Conservation (phyloP, 106 monocot species). For the Apostasia shenzhenica region DNA sequence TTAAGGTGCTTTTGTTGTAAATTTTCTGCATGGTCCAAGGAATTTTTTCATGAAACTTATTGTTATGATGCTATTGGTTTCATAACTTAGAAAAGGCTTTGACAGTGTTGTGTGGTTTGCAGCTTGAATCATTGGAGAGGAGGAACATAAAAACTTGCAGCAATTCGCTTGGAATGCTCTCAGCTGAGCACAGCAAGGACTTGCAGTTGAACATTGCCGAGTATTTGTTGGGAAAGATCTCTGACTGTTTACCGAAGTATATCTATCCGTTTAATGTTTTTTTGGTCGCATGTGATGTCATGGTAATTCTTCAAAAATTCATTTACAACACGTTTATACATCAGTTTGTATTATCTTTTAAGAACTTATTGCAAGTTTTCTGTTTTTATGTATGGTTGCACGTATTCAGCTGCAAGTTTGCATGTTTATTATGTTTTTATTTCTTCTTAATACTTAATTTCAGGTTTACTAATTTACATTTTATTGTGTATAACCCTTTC, state of each 20-base stretch:
- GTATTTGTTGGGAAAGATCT: constrained; percentile 47
- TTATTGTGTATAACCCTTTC: background rate
- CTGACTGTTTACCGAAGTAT: constrained; percentile 36
- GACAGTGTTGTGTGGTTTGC: constrained; percentile 14
- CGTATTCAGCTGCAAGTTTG: background rate
- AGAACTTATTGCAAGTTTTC: background rate
- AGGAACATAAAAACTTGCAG: constrained; percentile 49
- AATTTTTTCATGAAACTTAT: background rate
- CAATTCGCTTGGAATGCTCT: constrained; percentile 62
- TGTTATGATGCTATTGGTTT: too few species aligned
- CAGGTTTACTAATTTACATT: background rate
- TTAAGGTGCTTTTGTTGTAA: background rate
- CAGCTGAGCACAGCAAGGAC: constrained; percentile 50
- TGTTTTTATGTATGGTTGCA: background rate
- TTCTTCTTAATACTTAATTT: background rate
- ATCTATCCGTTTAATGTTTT: constrained; percentile 58
- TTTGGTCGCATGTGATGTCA: constrained; percentile 47
- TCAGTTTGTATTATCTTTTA: background rate
- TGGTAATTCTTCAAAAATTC: constrained; percentile 35
- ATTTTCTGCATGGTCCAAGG: background rate
- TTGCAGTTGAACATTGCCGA: constrained; percentile 75
- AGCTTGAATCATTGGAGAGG: constrained; percentile 65
- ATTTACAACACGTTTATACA: background rate
- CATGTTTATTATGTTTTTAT: background rate
- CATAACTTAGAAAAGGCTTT: too few species aligned